Evolutionary conservation across 306 rosid species (phyloP), one percentile per base, ranked within the genome.

Genomic region (Luffa acutangula): DNA sequence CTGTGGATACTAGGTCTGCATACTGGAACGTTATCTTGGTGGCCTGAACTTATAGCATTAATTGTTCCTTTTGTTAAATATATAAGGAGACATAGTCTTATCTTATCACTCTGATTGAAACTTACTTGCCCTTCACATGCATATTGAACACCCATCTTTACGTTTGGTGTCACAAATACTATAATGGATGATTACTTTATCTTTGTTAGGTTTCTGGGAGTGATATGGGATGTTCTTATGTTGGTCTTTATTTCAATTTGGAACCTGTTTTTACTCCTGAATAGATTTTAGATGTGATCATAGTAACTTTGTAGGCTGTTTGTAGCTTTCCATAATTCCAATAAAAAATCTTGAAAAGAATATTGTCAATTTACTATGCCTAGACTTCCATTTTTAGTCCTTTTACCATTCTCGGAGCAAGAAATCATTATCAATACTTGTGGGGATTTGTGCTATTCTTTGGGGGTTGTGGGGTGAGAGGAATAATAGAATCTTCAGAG

Each of bases 1-100:
- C 99, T 73, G 73, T 79, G 83, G 99, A 96, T 87, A 77, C 92
- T 48, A 91, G 99, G 99, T 93, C 81, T 39, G 13, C 81, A 33
- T 65, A 59, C 84, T 87, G 25, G 33, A 63, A 84, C 62, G 49
- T 65, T 67, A 12, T 36, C 76, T 80, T 36, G 48, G 56, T 57
- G 76, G 62, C 59, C 49, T 66, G 33, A 39, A 39, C n/a, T 43
- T 69, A 18, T 42, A 42, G 75, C 7, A 9, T 69, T 42, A 4
- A 17, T 67, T 12, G 12, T n/a, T 69, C 53, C 12, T 62, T 62
- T 12, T 73, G n/a, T 73, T 49, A 25, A 11, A 73, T 43, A 12
- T 8, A 49, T 7, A 45, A 45, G 56, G 58, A 49, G 42, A 49
- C 8, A 15, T 21, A 67, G 34, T 17, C 31, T 37, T 1, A 25